Conservation (phyloP, 495 filamentous ascomycete genomes). For the Penicillium goetzii region DNA sequence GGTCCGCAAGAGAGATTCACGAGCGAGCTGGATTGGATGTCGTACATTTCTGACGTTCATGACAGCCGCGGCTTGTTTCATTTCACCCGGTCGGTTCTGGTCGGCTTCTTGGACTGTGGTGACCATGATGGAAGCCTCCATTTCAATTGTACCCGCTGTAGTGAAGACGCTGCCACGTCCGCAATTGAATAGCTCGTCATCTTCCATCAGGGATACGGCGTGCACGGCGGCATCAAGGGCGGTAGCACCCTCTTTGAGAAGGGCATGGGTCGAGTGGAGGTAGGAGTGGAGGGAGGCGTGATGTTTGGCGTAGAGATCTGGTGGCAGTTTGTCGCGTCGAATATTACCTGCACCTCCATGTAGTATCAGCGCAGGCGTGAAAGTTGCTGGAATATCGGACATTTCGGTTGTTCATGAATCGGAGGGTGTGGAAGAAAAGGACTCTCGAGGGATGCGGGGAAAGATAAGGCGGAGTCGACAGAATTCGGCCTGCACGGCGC, state of each 20-base stretch:
- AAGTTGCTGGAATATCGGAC: constrained; percentile 21
- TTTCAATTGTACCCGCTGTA: constrained; percentile 76
- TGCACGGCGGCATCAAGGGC: constrained; percentile 75
- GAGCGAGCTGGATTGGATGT: constrained; percentile 78
- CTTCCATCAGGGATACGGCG: constrained; percentile 77
- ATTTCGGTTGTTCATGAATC: constrained; percentile 13
- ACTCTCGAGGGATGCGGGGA: constrained; percentile 14
- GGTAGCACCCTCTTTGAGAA: constrained; percentile 48
- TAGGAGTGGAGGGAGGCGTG: constrained; percentile 66
- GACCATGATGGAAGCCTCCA: constrained; percentile 92
- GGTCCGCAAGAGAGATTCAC: constrained; percentile 68
- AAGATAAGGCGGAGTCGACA: constrained; percentile 10
- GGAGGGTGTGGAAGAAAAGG: background rate
- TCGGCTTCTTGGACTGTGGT: constrained; percentile 39
- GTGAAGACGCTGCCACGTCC: constrained; percentile 88
- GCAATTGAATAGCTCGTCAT: constrained; percentile 83
- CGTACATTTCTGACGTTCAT: constrained; percentile 72
- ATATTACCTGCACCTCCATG: constrained; percentile 90
- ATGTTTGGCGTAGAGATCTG: constrained; percentile 61
- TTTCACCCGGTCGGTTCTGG: constrained; percentile 42
- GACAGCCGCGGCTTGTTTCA: constrained; percentile 77
- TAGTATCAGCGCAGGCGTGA: constrained; percentile 74
- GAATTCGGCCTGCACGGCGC: background rate
- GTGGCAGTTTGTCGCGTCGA: constrained; percentile 66
- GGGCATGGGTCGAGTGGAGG: constrained; percentile 48